Percentiles rank a stretch among this genome's conserved stretches.
These are phyloP conservation scores for Incumbomyces delicatus DNA, from an alignment of 2,329 filamentous ascomycete genomes.

Conservation along the genomic window DNA sequence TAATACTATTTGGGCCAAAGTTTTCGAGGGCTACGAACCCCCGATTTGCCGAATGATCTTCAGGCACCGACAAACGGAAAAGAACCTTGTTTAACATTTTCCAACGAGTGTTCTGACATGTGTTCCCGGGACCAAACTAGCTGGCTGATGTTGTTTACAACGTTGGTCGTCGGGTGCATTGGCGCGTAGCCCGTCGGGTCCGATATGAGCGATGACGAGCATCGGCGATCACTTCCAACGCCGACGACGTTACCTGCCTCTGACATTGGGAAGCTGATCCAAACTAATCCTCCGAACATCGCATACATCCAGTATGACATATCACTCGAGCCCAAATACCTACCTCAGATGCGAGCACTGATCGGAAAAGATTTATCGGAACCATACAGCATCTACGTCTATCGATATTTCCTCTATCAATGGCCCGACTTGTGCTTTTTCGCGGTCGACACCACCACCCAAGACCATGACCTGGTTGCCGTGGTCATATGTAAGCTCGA, in stretches of 20 bases:
- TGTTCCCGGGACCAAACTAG: not conserved
- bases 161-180: not conserved
- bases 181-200: not conserved
- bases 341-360: slow-evolving; percentile 78
- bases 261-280: slow-evolving; percentile 8
- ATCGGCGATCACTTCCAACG: not conserved
- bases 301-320: slow-evolving; percentile 52
- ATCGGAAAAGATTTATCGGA: slow-evolving; percentile 96
- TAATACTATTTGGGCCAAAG: too few species aligned
- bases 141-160: not conserved
- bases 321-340: slow-evolving; percentile 53
- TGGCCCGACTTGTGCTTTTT: slow-evolving; percentile 97
- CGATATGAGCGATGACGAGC: slow-evolving; percentile 4
- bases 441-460: slow-evolving; percentile 45
- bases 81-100: not conserved
- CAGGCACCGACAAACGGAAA: not conserved
- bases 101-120: not conserved
- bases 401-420: slow-evolving; percentile 94
- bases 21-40: too few species aligned
- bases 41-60: not conserved
- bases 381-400: slow-evolving; percentile 98
- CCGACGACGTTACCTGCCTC: not conserved
- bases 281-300: slow-evolving; percentile 23
- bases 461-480: slow-evolving; percentile 61
- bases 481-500: slow-evolving; percentile 95